phyloP scores from a whole-genome alignment of 352 stramenopile species.

The Phytophthora idaei region DNA sequence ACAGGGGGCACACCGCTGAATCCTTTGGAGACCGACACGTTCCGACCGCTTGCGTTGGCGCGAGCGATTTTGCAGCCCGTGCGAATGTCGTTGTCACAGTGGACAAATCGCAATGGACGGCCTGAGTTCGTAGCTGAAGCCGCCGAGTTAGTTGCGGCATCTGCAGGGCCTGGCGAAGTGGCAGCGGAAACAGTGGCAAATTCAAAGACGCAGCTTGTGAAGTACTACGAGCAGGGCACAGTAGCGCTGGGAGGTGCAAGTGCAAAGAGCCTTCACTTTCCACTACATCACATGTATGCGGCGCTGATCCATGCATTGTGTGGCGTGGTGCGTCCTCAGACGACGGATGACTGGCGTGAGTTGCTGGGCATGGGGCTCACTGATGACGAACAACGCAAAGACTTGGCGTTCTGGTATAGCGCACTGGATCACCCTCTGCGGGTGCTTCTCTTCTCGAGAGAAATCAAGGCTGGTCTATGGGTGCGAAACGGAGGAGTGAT shows the following conservation, averaged over 20 bases:
- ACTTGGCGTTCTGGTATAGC: slow-evolving; percentile 56
- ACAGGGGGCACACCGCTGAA: slow-evolving; percentile 33
- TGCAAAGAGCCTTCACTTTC: slow-evolving; percentile 76
- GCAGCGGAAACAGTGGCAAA: slow-evolving; percentile 1
- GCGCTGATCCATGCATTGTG: slow-evolving; percentile 58
- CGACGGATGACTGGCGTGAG: slow-evolving; percentile 47
- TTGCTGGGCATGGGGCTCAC: slow-evolving; percentile 42
- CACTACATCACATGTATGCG: slow-evolving; percentile 80
- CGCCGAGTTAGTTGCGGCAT: slow-evolving; percentile 7
- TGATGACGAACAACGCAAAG: slow-evolving; percentile 23
- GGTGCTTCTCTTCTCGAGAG: slow-evolving; percentile 66
- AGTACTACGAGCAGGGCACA: slow-evolving; percentile 48
- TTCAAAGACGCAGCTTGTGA: slow-evolving; percentile 30
- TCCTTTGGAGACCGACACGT: slow-evolving; percentile 32
- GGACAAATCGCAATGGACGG: slow-evolving; percentile 45
- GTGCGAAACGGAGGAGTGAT: slow-evolving; percentile 82
- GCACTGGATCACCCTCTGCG: slow-evolving; percentile 56
- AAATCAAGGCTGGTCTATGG: slow-evolving; percentile 81
- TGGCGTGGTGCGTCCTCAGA: slow-evolving; percentile 46
- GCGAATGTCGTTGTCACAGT: slow-evolving; percentile 34
- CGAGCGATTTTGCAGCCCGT: slow-evolving; percentile 54
- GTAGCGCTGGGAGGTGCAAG: slow-evolving; percentile 32
- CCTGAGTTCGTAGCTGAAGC: slow-evolving; percentile 31
- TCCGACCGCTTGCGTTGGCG: slow-evolving; percentile 44
- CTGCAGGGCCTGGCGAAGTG: slow-evolving; percentile 26